Evolutionary conservation across 163 green algal genomes (phyloP), one percentile per base, ranked within the genome.

Genomic region (Volvox carteri): DNA sequence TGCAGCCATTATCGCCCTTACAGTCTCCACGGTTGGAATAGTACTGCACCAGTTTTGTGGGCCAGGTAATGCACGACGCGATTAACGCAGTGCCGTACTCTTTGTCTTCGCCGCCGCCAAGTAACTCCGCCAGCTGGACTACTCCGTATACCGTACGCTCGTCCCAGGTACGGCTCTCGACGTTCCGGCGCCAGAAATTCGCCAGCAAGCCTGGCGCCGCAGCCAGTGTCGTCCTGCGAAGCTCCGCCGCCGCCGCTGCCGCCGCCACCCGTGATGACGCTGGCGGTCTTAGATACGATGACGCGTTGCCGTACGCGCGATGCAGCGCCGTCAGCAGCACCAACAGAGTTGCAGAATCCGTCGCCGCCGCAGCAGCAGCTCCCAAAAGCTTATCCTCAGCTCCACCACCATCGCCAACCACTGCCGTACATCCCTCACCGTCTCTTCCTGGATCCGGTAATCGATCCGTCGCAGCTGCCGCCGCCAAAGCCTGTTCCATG

Each of bases 41-140:
- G n/a, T 9, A 1, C 14, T 18, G 0, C 75, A 84, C 30, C 16
- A 72, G 48, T 21, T 48, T 12, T 18, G 30, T 21, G 8, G 44
- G 73, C 75, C 75, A 84, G 50, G 16, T 30, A 41, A 19, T 30
- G 50, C 75, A 84, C 9, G 50, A 8, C 4, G 19, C 50, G 33
- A 33, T 7, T 25, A 81, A 46, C 19, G 39, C 25, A 35, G 37
- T 18, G 19, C 70, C 39, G 73, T 81, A 84, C 75, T 35, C 46
- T 0, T 14, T 42, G 21, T 58, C 30, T 60, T 35, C 80, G 21
- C 21, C 37, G 8, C 35, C 52, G 54, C 77, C 54, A 42, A 87
- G 46, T 30, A 87, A 9, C 33, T 87, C 81, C 6, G 35, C 21
- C 67, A 87, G 46, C 19, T 78, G 30, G 23, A 87, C 18, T 0